Evolutionary conservation across 495 filamentous ascomycete species (phyloP), one percentile per base, ranked within the genome.

Genomic region (Hypoxylon fuscum): DNA sequence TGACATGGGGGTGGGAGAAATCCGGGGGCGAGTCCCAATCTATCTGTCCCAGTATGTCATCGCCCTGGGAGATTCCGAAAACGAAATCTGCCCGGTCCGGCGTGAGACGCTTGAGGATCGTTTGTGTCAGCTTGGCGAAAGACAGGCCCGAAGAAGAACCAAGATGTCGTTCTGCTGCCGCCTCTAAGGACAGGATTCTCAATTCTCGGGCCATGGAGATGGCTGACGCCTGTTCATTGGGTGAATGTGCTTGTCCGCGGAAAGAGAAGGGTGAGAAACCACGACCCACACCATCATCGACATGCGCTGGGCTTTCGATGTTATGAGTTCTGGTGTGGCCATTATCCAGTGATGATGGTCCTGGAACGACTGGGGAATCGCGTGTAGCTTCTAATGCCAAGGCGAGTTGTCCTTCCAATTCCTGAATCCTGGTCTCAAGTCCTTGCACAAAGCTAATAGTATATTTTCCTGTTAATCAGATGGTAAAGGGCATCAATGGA

Each of bases 31-130:
- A 43, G 40, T 71, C 66, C 11, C 12, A 32, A 2, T 68, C 21
- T 12, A 46, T 32, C 11, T 27, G 29, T 25, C 20, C 53, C n/a
- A 59, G 48, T 11, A 59, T 55, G 17, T 68, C 62, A 1, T 55
- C 54, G 10, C 66, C 55, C 15, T 43, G 32, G 9, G 64, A 59
- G 17, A 60, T 63, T 14, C 70, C 70, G 43, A 78, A 78, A 8
- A 77, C 63, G 34, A 78, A 78, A 10, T 68, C 74, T 15, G 79
- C 75, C 53, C 76, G 74, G 40, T 76, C 72, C 8, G 81, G 79
- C 6, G 80, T 79, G 17, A 84, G 63, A n/a, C 74, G 75, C 7
- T 70, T 65, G 0, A 83, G 70, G 9, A 84, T 70, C 0, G 68
- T 61, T 18, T 77, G 72, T 1, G 73, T 77, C n/a, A 78, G 66